These are phyloP conservation scores for Dillenia suffruticosa DNA, from an alignment of 164 flowering plant species.

Conservation along the genomic window DNA sequence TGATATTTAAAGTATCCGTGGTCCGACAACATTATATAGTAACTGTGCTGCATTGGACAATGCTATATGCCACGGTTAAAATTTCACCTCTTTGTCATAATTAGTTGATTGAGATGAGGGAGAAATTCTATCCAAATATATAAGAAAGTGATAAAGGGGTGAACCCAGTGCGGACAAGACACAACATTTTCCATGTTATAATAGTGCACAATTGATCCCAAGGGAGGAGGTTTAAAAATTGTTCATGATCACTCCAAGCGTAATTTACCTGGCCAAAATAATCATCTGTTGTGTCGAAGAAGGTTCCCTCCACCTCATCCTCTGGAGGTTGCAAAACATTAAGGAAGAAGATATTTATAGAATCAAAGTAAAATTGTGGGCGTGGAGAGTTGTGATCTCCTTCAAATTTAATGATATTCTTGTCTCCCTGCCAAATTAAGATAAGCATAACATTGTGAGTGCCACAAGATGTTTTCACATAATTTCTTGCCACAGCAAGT, in stretches of 20 bases:
- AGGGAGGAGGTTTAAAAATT: background rate
- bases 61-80: too few relatives aligned
- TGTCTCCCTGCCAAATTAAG: conserved; percentile 75
- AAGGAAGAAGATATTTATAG: conserved; percentile 86
- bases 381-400: conserved; percentile 98
- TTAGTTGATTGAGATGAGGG: too few relatives aligned
- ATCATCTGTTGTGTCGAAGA: conserved; percentile 36
- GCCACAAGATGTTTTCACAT: too few relatives aligned
- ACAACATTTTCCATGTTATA: too few relatives aligned
- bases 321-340: conserved; percentile 90
- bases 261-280: conserved; percentile 62
- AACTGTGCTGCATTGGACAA: too few relatives aligned
- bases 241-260: background rate
- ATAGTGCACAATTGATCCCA: too few relatives aligned
- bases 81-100: too few relatives aligned
- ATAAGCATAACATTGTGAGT: background rate
- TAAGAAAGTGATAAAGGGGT: too few relatives aligned
- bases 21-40: background rate
- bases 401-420: conserved; percentile 93
- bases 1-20: conserved; percentile 5
- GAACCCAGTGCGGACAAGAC: too few relatives aligned
- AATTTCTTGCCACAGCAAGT: too few relatives aligned
- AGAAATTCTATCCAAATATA: too few relatives aligned
- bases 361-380: conserved; percentile 92
- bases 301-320: conserved; percentile 47